phyloP scores from a whole-genome alignment of 768 basidiomycete genomes.

The Agrocybe chaxingu region DNA sequence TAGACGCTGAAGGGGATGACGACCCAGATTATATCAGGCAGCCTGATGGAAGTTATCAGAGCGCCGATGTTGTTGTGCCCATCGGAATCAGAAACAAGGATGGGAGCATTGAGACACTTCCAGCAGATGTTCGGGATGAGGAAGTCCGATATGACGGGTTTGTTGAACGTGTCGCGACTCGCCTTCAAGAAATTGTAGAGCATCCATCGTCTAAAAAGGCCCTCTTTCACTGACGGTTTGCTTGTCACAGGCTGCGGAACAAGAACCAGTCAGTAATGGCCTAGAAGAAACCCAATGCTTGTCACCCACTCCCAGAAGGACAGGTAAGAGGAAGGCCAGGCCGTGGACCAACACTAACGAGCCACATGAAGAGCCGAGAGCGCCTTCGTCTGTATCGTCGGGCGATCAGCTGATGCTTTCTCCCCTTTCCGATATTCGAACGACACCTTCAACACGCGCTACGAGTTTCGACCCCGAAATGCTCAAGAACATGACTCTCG shows the following conservation, averaged over 20 bases:
- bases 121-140: constrained; percentile 25
- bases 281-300: constrained; percentile 53
- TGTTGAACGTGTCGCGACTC: constrained; percentile 47
- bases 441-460: constrained; percentile 18
- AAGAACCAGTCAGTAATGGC: constrained; percentile 13
- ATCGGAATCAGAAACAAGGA: constrained; percentile 56
- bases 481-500: constrained; percentile 26
- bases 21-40: constrained; percentile 42
- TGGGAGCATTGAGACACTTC: constrained; percentile 49
- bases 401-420: constrained; percentile 13
- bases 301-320: constrained; percentile 12
- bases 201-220: not conserved
- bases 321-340: constrained; percentile 1
- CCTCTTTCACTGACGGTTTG: not conserved
- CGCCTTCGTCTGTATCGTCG: constrained; percentile 5
- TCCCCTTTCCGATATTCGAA: constrained; percentile 20
- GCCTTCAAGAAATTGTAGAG: constrained; percentile 55
- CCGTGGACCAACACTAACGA: not conserved
- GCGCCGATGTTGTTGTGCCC: constrained; percentile 32
- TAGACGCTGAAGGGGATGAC: constrained; percentile 60
- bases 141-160: constrained; percentile 51
- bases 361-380: not conserved
- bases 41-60: constrained; percentile 33
- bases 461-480: constrained; percentile 23
- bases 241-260: constrained; percentile 11